Evolutionary conservation across 192 early-diverging fungal genomes (phyloP), one percentile per base, ranked within the genome.

Genomic region (Diversispora epigaea): DNA sequence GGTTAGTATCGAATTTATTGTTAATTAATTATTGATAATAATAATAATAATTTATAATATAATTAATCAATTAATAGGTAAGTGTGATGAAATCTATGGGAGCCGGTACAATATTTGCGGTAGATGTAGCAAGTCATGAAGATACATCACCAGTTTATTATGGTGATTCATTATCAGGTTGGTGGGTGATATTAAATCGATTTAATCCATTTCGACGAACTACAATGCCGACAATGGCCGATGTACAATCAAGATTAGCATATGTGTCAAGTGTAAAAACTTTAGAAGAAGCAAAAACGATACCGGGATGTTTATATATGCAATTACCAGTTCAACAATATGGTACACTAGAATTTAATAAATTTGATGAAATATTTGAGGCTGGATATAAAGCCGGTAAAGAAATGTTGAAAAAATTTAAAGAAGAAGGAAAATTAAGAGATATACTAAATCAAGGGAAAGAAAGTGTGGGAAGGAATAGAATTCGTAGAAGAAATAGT

Each of bases 111-210:
- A 92, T 98, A 57, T 93, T 99, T 89, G 96, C 96, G 0, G 88
- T 99, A 2, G 96, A 98, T 80, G 96, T 99, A 41, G 94, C 94
- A 6, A 84, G 85, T 47, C 91, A 93, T 57, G 93, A 99, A 83
- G 96, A 98, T 77, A 98, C 94, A 4, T 91, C 89, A n/a, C 91
- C 94, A 2, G 93, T 97, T 46, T 85, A 84, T 19, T 98, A 93
- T 75, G 96, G 96, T 41, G 96, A 96, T 72, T 89, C 92, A 5
- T 84, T 99, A 22, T 93, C 91, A 7, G 98, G 98, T n/a, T 94
- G 92, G 89, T 92, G 93, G 86, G 92, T 95, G 6, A 77, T 97
- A 11, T 78, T 94, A 49, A 90, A 93, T 75, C 85, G 90, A 12
- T 88, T 88, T 58, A 94, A 96, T 68, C 97, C 97, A 0, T 89